Conservation (phyloP, 495 filamentous ascomycete species). For the Talaromyces adpressus region DNA sequence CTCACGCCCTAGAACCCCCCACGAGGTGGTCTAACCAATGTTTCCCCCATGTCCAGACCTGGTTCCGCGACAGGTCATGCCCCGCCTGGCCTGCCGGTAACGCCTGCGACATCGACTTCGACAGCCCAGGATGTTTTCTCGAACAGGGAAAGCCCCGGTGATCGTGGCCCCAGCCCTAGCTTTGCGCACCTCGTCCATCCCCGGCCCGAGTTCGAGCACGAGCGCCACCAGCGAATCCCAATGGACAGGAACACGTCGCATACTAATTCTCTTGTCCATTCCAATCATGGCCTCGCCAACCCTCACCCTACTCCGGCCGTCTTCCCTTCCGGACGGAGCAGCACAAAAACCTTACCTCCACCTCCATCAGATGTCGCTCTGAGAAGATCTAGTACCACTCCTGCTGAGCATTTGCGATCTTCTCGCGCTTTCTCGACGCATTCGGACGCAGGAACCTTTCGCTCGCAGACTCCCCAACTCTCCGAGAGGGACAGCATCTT, state of each 20-base stretch:
- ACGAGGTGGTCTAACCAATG: slow-evolving; percentile 38
- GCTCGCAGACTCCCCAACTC: slow-evolving; percentile 41
- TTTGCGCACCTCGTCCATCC: slow-evolving; percentile 34
- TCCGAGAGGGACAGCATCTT: slow-evolving; percentile 60
- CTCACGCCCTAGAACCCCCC: slow-evolving; percentile 8
- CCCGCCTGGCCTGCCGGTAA: slow-evolving; percentile 43
- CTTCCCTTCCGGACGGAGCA: slow-evolving; percentile 7
- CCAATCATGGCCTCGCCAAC: background rate
- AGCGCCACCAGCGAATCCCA: slow-evolving; percentile 27
- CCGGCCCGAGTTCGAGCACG: slow-evolving; percentile 28
- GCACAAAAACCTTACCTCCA: slow-evolving; percentile 16
- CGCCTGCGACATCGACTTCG: slow-evolving; percentile 33
- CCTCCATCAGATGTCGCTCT: slow-evolving; percentile 20
- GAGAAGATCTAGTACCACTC: slow-evolving; percentile 27
- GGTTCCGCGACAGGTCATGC: slow-evolving; percentile 40
- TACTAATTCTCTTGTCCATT: background rate
- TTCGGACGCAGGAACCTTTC: background rate
- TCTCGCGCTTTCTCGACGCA: background rate
- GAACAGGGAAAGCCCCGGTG: slow-evolving; percentile 11
- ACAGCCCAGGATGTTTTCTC: slow-evolving; percentile 40
- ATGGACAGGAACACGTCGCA: slow-evolving; percentile 1
- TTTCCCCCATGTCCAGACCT: slow-evolving; percentile 50
- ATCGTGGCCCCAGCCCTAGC: slow-evolving; percentile 22
- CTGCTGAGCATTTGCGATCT: slow-evolving; percentile 19
- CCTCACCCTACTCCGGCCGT: background rate